These are phyloP conservation scores for Annulohypoxylon maeteangense DNA, from an alignment of 495 filamentous ascomycete genomes.

Conservation along the genomic window DNA sequence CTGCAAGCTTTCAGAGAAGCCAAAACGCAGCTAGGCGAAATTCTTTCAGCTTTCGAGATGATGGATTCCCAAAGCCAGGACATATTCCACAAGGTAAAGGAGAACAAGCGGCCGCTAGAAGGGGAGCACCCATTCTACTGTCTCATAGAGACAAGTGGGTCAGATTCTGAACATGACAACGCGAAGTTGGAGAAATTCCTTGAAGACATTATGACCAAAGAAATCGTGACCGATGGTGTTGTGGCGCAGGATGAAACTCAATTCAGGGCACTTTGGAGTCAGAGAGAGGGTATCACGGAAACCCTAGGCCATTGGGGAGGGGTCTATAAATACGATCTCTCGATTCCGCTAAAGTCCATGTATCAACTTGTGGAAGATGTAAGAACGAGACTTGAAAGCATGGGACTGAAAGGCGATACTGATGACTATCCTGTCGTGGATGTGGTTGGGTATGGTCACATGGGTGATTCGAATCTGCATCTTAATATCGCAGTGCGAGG, in stretches of 20 bases:
- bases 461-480: constrained; percentile 96
- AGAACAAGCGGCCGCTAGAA: constrained; percentile 82
- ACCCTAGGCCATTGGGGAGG: constrained; percentile 89
- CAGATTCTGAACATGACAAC: constrained; percentile 90
- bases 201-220: constrained; percentile 87
- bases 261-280: constrained; percentile 84
- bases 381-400: constrained; percentile 71
- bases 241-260: constrained; percentile 94
- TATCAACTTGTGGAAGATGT: constrained; percentile 90
- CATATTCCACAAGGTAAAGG: constrained; percentile 76
- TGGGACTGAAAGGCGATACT: constrained; percentile 80
- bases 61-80: constrained; percentile 88
- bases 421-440: constrained; percentile 83
- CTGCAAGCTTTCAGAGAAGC: constrained; percentile 85
- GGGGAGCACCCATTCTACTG: constrained; percentile 92
- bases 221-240: constrained; percentile 86
- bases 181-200: constrained; percentile 87
- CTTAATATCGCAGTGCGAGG: constrained; percentile 83
- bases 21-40: constrained; percentile 89
- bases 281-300: constrained; percentile 93
- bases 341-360: constrained; percentile 87
- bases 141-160: constrained; percentile 93
- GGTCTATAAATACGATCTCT: constrained; percentile 98
- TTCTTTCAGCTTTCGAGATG: constrained; percentile 95
- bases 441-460: constrained; percentile 96